A percentile compares a stretch with the other conserved stretches of the same genome.
phyloP scores from a whole-genome alignment of 2,329 filamentous ascomycete species.

The Xylaria hypoxylon region DNA sequence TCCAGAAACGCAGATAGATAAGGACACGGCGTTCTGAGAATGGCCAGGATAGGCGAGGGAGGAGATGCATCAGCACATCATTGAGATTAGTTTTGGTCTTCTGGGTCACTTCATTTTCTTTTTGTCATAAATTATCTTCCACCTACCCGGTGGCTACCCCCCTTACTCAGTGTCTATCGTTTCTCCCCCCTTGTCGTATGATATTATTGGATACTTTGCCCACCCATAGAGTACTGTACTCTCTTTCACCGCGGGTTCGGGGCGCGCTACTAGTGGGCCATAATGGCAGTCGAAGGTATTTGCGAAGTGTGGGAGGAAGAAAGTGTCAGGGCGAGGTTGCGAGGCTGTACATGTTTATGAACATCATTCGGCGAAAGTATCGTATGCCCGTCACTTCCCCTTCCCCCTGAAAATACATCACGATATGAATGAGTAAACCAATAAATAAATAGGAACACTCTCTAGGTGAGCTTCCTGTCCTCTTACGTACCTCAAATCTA shows the following conservation, averaged over 20 bases:
- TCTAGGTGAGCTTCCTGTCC: not conserved
- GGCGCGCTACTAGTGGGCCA: too few relatives aligned
- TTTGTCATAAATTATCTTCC: not conserved
- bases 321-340: not conserved
- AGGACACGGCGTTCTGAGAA: slow-evolving; percentile 25
- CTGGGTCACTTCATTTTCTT: slow-evolving; percentile 15
- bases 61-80: slow-evolving; percentile 18
- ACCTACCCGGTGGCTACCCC: slow-evolving; percentile 7
- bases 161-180: not conserved
- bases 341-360: not conserved
- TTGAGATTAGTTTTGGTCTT: slow-evolving; percentile 11
- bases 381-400: too few relatives aligned
- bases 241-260: too few relatives aligned
- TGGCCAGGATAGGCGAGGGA: slow-evolving; percentile 23
- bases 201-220: not conserved
- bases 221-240: too few relatives aligned
- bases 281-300: not conserved
- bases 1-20: slow-evolving; percentile 30
- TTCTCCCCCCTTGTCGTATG: not conserved
- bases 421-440: not conserved
- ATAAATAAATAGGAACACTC: too few relatives aligned
- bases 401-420: not conserved
- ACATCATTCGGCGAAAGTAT: not conserved
- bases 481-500: not conserved
- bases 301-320: not conserved